Evolutionary conservation across 768 basidiomycete species (phyloP), one percentile per base, ranked within the genome.

Genomic region (Pleurotus giganteus): DNA sequence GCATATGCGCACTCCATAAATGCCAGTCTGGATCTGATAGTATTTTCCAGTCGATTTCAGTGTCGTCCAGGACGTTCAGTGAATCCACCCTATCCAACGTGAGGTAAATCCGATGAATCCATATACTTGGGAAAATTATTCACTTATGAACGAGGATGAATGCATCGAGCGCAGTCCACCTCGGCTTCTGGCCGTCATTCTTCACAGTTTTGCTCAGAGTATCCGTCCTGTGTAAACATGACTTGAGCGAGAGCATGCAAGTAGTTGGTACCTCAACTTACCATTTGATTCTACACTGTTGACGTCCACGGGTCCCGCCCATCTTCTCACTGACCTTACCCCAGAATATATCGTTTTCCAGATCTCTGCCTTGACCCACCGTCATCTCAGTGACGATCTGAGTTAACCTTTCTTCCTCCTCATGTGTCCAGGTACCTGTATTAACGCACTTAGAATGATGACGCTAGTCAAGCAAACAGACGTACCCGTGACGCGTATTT

Each of bases 221-320:
- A 70, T 92, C 90, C 27, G 86, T 89, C 91, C 89, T 91, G 57
- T 1, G 39, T 27, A 19, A 53, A 43, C 13, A 8, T 26, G 12
- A 17, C 9, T 17, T 31, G 19, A 11, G 1, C 39, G 13, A 36
- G n/a, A 56, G 19, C 13, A 17, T 12, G 11, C 9, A 39, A 55
- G 52, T 57, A 43, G 27, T 37, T 39, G 29, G 24, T n/a, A 3
- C 8, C 15, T 41, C 41, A 8, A 37, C 69, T 52, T 56, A 89
- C 90, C 91, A 94, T 80, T 94, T 94, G 41, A 88, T 89, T 45
- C 91, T 79, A 72, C 91, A 93, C 66, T 94, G 91, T 62, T 91
- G 88, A 59, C 91, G 77, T 31, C 85, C 84, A 46, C 91, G 80
- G 45, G 69, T 86, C 21, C 84, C 82, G 34, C 84, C 88, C 91